Percentiles rank a stretch among this genome's conserved stretches.
phyloP scores from a whole-genome alignment of 2,329 filamentous ascomycete species.

The Furcasterigmium sp. region DNA sequence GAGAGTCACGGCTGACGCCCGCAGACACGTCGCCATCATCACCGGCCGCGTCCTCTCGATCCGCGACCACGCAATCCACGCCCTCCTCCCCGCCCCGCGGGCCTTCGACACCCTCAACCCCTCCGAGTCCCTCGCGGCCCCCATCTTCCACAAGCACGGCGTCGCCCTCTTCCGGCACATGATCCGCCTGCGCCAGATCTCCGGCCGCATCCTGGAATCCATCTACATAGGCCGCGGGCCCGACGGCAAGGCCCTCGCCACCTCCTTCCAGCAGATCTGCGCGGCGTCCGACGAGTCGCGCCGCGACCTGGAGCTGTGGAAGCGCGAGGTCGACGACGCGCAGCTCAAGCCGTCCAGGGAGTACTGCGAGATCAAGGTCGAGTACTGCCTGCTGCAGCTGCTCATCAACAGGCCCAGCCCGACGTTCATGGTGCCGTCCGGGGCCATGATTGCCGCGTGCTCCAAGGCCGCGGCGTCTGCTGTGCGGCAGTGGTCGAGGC shows the following conservation, averaged over 20 bases:
- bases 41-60: conserved; percentile 17
- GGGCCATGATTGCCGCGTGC: conserved; percentile 14
- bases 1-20: too few relatives aligned
- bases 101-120: conserved; percentile 11
- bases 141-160: conserved; percentile 10
- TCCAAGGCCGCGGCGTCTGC: conserved; percentile 15
- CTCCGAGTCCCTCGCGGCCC: conserved; percentile 7
- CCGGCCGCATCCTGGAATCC: conserved; percentile 17
- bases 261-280: conserved; percentile 17
- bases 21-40: conserved; percentile 14
- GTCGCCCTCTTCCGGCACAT: conserved; percentile 10
- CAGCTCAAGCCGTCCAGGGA: conserved; percentile 15
- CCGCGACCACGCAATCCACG: conserved; percentile 17
- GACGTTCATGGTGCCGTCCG: conserved; percentile 18
- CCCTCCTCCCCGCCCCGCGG: conserved; percentile 8
- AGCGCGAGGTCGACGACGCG: conserved; percentile 9
- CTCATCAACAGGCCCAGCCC: conserved; percentile 15
- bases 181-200: conserved; percentile 12
- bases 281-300: conserved; percentile 11
- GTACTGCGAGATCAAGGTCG: conserved; percentile 17
- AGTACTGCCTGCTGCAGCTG: conserved; percentile 15
- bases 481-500: conserved; percentile 13
- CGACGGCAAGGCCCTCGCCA: conserved; percentile 12
- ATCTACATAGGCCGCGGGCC: conserved; percentile 17
- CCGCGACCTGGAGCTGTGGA: conserved; percentile 13